Conservation (phyloP, 129 eudicot species). For the Apium graveolens region DNA sequence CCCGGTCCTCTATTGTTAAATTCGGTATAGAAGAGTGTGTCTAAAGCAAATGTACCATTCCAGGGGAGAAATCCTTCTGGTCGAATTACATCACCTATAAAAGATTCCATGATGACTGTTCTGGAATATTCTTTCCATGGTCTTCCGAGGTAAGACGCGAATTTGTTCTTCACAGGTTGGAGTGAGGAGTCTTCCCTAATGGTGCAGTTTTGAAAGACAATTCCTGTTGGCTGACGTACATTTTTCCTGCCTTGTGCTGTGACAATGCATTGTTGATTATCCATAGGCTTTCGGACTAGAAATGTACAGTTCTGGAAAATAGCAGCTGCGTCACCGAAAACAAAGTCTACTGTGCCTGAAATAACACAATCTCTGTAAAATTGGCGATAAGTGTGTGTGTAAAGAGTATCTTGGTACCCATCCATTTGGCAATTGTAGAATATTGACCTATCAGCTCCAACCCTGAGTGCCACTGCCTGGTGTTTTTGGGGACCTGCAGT, state of each 20-base stretch:
- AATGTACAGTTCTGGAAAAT: constrained; percentile 57
- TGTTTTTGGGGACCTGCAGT: constrained; percentile 66
- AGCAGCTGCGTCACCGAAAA: constrained; percentile 61
- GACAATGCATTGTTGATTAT: constrained; percentile 53
- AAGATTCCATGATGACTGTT: constrained; percentile 67
- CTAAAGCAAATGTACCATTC: constrained; percentile 44
- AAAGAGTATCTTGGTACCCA: constrained; percentile 78
- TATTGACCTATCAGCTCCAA: constrained; percentile 42
- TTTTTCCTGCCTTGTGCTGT: constrained; percentile 78
- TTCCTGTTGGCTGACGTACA: constrained; percentile 60
- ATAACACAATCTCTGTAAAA: constrained; percentile 56
- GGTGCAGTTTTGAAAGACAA: constrained; percentile 59
- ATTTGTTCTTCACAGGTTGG: constrained; percentile 20
- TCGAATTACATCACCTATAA: constrained; percentile 51
- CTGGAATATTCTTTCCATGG: constrained; percentile 86
- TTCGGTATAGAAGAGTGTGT: constrained; percentile 63
- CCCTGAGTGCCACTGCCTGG: constrained; percentile 73
- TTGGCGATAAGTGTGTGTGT: constrained; percentile 71
- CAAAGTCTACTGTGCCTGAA: constrained; percentile 68
- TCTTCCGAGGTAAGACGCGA: constrained; percentile 57
- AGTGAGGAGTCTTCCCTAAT: constrained; percentile 39
- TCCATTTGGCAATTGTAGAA: constrained; percentile 63
- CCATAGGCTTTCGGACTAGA: constrained; percentile 49
- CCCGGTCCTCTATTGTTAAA: constrained; percentile 68
- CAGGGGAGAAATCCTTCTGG: constrained; percentile 77